Base-by-base conservation (phyloP, 2,329 filamentous ascomycete species). In the Colletotrichum sp. region DNA sequence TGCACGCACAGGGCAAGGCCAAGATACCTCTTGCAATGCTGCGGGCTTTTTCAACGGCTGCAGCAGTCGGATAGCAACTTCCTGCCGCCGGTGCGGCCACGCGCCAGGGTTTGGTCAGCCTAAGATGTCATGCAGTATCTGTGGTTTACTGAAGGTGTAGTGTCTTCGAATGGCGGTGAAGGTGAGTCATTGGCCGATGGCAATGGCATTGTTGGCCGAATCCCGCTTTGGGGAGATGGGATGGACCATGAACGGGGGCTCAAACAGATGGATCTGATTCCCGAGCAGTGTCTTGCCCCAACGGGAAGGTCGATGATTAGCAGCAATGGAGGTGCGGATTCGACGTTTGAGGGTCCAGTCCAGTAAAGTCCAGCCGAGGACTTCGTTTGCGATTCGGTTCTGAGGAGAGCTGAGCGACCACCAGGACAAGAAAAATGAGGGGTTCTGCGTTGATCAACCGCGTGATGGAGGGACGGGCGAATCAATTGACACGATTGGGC, bases 101-200 rank as follows among this genome's bases (percentile, higher is more conserved):
- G 26, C 22, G 63, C 24, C 63, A 59, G 73, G 57, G 55, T 39
- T 18, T 30, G 34, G 57, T 26, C 55, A 18, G 66, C 26, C 48
- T 24, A 16, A 64, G 10, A 63, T 59, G 63, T 36, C 39, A 52
- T 30, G 55, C 57, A 64, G 39, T 62, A 32, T 10, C 16, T 44
- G 24, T 36, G 22, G 62, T 64, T 26, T 44, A 24, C 62, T 24
- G 13, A 24, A 18, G 26, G 59, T 18, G 8, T 60, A 6, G 34
- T 16, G 34, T 57, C n/a, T 44, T 24, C 34, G 70, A 73, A 76
- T 76, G 59, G 74, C 74, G 74, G 74, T 76, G 74, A 76, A 59
- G 48, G 65, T 69, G 74, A 76, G 64, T 73, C 70, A 66, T 59
- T 68, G 59, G 74, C 70, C 59, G 65, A 34, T 34, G 22, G 44